phyloP scores from a whole-genome alignment of 2,329 filamentous ascomycete genomes.

The Nectriaceae sp. region DNA sequence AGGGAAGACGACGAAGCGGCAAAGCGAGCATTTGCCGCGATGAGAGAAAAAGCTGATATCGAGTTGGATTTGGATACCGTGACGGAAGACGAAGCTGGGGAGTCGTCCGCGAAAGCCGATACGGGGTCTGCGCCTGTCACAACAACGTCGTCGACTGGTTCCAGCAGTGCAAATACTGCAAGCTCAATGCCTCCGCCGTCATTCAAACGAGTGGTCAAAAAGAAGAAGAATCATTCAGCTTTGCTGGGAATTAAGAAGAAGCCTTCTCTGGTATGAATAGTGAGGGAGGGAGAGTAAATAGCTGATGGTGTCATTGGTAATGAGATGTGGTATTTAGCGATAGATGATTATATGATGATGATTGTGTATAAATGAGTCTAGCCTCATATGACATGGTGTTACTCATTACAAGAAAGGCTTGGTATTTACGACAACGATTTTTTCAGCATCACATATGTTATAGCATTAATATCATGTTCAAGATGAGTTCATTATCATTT shows the following conservation, averaged over 20 bases:
- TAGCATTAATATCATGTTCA: too few species aligned
- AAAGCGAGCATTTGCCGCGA: slow-evolving; percentile 71
- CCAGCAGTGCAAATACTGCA: slow-evolving; percentile 21
- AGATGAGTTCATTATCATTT: too few species aligned
- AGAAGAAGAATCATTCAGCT: slow-evolving; percentile 80
- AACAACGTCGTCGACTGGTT: slow-evolving; percentile 21
- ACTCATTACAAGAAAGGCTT: too few species aligned
- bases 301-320: too few species aligned
- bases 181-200: slow-evolving; percentile 53
- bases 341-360: too few species aligned
- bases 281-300: too few species aligned
- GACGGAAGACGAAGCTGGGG: slow-evolving; percentile 48
- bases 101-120: slow-evolving; percentile 12
- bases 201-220: slow-evolving; percentile 77
- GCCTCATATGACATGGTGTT: too few species aligned
- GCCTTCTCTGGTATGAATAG: slow-evolving; percentile 52
- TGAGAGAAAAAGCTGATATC: slow-evolving; percentile 54
- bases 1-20: slow-evolving; percentile 83
- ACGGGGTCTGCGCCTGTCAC: slow-evolving; percentile 18
- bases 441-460: too few species aligned
- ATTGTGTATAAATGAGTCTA: too few species aligned
- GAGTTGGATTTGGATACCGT: slow-evolving; percentile 32
- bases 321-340: too few species aligned
- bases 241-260: slow-evolving; percentile 89
- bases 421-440: too few species aligned